Percentiles rank a stretch among this genome's conserved stretches.
phyloP scores from a whole-genome alignment of 345 rosid species.

The Hibiscus mutabilis region DNA sequence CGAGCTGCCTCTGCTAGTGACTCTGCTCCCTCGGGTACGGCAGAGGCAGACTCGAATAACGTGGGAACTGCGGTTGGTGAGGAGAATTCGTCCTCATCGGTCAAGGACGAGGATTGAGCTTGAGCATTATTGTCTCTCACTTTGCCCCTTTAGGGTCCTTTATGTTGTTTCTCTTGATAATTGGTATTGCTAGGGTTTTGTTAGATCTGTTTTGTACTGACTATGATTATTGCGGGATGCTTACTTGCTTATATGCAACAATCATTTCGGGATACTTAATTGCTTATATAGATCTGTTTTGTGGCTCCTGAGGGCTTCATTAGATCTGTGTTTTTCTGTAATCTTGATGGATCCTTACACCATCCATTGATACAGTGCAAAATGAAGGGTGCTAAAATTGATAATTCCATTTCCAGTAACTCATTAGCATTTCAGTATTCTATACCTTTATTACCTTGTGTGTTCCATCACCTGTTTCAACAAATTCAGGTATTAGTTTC shows the following conservation, averaged over 20 bases:
- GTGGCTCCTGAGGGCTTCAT: not conserved
- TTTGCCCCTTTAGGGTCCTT: slow-evolving; percentile 15
- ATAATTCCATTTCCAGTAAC: not conserved
- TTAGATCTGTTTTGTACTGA: slow-evolving; percentile 31
- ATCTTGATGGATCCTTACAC: not conserved
- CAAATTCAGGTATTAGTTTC: not conserved
- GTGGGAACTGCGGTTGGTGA: slow-evolving; percentile 19
- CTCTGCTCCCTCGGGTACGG: not conserved
- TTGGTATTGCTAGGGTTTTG: slow-evolving; percentile 32
- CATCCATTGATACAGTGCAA: not conserved
- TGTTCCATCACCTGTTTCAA: not conserved
- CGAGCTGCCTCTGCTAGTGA: slow-evolving; percentile 20
- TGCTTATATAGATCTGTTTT: not conserved
- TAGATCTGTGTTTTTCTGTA: not conserved
- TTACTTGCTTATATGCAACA: not conserved
- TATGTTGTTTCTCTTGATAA: slow-evolving; percentile 16
- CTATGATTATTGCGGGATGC: slow-evolving; percentile 23
- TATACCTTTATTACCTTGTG: not conserved
- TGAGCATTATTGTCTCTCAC: slow-evolving; percentile 8
- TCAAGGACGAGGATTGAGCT: slow-evolving; percentile 35
- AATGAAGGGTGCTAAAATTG: not conserved
- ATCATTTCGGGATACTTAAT: not conserved
- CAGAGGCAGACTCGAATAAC: slow-evolving; percentile 1
- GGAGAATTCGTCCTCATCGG: slow-evolving; percentile 25
- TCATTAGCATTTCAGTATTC: not conserved